Evolutionary conservation across 106 monocot genomes (phyloP), one percentile per base, ranked within the genome.

Genomic region (Gastrodia elata): DNA sequence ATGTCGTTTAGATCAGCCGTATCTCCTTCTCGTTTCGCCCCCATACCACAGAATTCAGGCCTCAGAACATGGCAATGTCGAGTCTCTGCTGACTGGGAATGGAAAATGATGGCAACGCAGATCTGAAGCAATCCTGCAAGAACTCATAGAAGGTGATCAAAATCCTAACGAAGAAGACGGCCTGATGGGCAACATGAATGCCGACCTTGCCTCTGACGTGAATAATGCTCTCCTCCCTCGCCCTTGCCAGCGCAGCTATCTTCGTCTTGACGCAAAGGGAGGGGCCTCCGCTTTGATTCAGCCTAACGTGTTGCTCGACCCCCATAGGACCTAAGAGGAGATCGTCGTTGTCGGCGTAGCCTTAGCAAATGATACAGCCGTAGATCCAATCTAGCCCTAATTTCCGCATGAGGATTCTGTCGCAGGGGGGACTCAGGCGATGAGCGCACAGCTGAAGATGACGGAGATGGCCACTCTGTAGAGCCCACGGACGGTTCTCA

Each of bases 61-160:
- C 38, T 84, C 77, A 56, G 86, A 88, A 55, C 88, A 92, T 92
- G 24, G 88, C 86, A 32, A 91, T 84, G 57, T 92, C 92, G 77
- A 92, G 82, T 37, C 80, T 59, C 35, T 88, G 82, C 38, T 80
- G 80, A 68, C 84, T 82, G 5, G 88, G 91, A 32, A 91, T 68
- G 0, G 74, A 76, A 61, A 80, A 68, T 8, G 77, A 22, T 0
- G 91, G 88, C 9, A 91, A 70, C 1, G 85, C 82, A 18, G 92
- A 88, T 52, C 92, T 82, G 70, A 88, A 89, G 38, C 84, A 86
- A 30, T 75, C 65, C 42, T 89, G 92, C 6, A 92, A 70, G 22
- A 92, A 92, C 67, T 92, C 86, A 33, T 92, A 92, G 68, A 92
- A 92, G 52, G 84, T 79, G 20, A 92, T 72, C 71, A 92, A 58